Evolutionary conservation across 1,139 yeast species (phyloP).

Genomic region (Candida sp.): DNA sequence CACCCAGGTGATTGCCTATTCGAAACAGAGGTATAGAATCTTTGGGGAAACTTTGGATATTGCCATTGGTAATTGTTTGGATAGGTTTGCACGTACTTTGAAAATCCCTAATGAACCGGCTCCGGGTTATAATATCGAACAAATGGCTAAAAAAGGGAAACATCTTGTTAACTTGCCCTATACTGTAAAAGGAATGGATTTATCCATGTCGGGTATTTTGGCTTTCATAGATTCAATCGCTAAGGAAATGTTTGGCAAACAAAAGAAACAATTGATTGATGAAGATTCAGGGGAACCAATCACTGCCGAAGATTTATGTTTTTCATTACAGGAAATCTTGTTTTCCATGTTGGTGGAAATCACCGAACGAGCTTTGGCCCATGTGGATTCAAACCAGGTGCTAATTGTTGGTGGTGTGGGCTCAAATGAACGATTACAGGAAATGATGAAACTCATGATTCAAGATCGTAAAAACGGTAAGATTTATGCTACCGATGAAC

Average conservation of each 20-base stretch:
- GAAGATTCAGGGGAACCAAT: conserved; percentile 54
- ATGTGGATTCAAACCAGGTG: conserved; percentile 86
- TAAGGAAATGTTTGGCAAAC: conserved; percentile 57
- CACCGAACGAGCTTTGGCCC: conserved; percentile 99
- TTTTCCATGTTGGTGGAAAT: conserved; percentile 98
- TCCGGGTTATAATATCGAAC: conserved; percentile 97
- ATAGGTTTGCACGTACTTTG: conserved; percentile 89
- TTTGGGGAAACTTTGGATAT: conserved; percentile 98
- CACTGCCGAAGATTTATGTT: conserved; percentile 87
- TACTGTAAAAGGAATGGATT: conserved; percentile 98
- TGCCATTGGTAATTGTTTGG: conserved; percentile 96
- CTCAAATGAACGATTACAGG: conserved; percentile 84
- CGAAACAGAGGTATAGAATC: conserved; percentile 87
- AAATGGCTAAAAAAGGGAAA: conserved; percentile 74
- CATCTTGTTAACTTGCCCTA: conserved; percentile 80
- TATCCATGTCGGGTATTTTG: conserved; percentile 93
- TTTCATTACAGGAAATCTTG: conserved; percentile 85
- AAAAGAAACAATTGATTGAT: conserved; percentile 44
- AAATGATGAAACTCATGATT: conserved; percentile 97
- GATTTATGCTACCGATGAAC: conserved; percentile 91
- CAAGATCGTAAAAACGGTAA: conserved; percentile 76
- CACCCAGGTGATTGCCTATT: conserved; percentile 96
- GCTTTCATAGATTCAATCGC: conserved; percentile 84
- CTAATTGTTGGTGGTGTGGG: conserved; percentile 98
- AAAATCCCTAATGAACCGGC: conserved; percentile 90